Conservation (phyloP, 2,329 filamentous ascomycete genomes). For the Aspergillus thermomutatus region DNA sequence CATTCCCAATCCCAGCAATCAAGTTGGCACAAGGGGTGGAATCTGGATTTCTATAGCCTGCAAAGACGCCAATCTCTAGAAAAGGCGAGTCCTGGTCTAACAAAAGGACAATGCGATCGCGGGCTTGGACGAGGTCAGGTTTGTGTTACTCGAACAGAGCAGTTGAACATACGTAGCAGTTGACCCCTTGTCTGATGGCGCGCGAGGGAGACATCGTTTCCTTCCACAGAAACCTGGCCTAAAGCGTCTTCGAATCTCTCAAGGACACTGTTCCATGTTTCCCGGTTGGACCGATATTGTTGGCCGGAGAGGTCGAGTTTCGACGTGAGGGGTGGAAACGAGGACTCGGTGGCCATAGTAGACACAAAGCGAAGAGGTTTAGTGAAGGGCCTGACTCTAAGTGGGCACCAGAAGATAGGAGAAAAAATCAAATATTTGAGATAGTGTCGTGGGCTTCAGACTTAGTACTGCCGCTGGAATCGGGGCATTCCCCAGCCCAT, state of each 20-base stretch:
- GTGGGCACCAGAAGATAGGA: not conserved
- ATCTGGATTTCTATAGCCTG: slow-evolving; percentile 31
- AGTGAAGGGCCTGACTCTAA: not conserved
- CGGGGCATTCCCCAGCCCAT: not conserved
- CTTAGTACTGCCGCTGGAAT: too few species aligned
- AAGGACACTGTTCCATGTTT: slow-evolving; percentile 31
- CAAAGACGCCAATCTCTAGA: slow-evolving; percentile 38
- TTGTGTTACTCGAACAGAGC: too few species aligned
- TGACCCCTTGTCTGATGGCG: slow-evolving; percentile 30
- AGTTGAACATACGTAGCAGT: slow-evolving; percentile 19
- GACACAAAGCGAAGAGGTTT: not conserved
- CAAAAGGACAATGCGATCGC: slow-evolving; percentile 38
- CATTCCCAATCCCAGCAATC: slow-evolving; percentile 38
- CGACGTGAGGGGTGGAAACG: slow-evolving; percentile 11
- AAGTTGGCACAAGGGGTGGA: slow-evolving; percentile 38
- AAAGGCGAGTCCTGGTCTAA: slow-evolving; percentile 41
- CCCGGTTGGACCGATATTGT: slow-evolving; percentile 16
- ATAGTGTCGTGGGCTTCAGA: not conserved
- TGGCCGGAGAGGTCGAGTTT: slow-evolving; percentile 19
- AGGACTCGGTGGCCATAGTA: slow-evolving; percentile 14
- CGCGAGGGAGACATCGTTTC: slow-evolving; percentile 24
- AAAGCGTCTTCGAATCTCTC: slow-evolving; percentile 27
- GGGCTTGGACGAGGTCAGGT: slow-evolving; percentile 21
- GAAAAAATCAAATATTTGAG: not conserved
- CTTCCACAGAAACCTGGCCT: slow-evolving; percentile 27